Conservation (phyloP, 2,329 filamentous ascomycete species). For the Cordyceps farinosa region DNA sequence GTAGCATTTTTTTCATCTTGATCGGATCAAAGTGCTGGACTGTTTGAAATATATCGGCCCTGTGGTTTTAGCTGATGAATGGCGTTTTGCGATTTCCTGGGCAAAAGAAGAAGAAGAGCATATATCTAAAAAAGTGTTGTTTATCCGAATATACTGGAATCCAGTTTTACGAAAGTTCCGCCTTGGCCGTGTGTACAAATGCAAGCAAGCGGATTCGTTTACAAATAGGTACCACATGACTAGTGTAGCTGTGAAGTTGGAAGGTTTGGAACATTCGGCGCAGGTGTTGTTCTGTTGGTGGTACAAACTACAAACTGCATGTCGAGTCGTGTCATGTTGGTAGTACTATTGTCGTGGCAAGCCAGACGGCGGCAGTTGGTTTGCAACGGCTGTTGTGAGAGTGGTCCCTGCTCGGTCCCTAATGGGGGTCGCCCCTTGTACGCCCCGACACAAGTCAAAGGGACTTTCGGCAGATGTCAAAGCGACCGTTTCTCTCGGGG, state of each 20-base stretch:
- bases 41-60: too few species aligned
- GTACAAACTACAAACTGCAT: background rate
- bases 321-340: background rate
- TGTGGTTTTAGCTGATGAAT: background rate
- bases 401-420: background rate
- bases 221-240: background rate
- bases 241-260: background rate
- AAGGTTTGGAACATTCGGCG: background rate
- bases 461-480: background rate
- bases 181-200: background rate
- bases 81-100: background rate
- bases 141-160: background rate
- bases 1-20: background rate
- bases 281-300: background rate
- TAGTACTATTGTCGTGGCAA: background rate
- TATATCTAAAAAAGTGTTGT: background rate
- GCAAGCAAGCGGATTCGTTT: background rate
- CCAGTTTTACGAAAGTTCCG: background rate
- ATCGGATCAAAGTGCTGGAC: too few species aligned
- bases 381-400: background rate
- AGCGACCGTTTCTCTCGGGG: background rate
- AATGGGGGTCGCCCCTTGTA: background rate
- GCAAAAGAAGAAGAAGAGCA: background rate
- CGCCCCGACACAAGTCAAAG: background rate
- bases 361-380: slow-evolving; percentile 1